phyloP scores from a whole-genome alignment of 129 eudicot species.

The Ambrosia artemisiifolia region DNA sequence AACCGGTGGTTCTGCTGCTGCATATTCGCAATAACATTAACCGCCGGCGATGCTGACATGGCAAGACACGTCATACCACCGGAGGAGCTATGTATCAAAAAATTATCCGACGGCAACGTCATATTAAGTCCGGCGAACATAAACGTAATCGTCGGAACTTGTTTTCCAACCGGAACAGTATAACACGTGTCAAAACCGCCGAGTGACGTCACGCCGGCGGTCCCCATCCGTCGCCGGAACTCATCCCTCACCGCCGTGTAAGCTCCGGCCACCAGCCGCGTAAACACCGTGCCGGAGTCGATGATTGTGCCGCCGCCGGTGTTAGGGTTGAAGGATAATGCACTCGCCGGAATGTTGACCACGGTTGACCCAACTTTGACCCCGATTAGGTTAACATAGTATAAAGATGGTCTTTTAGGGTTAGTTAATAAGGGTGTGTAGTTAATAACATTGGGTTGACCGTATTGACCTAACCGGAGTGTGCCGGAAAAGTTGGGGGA shows the following conservation, averaged over 20 bases:
- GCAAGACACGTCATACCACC: slow-evolving; percentile 75
- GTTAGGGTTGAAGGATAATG: slow-evolving; percentile 66
- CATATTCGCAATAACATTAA: slow-evolving; percentile 90
- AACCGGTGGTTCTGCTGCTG: slow-evolving; percentile 95
- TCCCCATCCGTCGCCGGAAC: slow-evolving; percentile 69
- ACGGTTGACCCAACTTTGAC: slow-evolving; percentile 58
- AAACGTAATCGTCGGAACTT: slow-evolving; percentile 72
- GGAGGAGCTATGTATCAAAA: slow-evolving; percentile 73
- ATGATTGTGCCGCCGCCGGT: slow-evolving; percentile 86
- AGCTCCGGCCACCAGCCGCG: slow-evolving; percentile 66
- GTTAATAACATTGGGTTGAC: slow-evolving; percentile 68
- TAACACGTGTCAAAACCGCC: slow-evolving; percentile 98
- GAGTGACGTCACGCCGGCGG: slow-evolving; percentile 59
- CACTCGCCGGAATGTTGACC: slow-evolving; percentile 63
- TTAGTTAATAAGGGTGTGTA: slow-evolving; percentile 69
- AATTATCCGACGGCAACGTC: slow-evolving; percentile 78
- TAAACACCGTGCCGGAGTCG: slow-evolving; percentile 92
- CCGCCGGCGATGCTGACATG: slow-evolving; percentile 82
- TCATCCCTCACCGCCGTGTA: slow-evolving; percentile 80
- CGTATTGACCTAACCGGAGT: slow-evolving; percentile 62
- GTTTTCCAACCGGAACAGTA: slow-evolving; percentile 47
- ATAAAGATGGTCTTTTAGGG: slow-evolving; percentile 81
- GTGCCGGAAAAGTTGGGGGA: slow-evolving; percentile 73
- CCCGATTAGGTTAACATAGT: slow-evolving; percentile 72
- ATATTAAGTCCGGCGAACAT: slow-evolving; percentile 80